phyloP scores from a whole-genome alignment of 1,284 basidiomycete genomes.

The Sanghuangporus sanghuang region DNA sequence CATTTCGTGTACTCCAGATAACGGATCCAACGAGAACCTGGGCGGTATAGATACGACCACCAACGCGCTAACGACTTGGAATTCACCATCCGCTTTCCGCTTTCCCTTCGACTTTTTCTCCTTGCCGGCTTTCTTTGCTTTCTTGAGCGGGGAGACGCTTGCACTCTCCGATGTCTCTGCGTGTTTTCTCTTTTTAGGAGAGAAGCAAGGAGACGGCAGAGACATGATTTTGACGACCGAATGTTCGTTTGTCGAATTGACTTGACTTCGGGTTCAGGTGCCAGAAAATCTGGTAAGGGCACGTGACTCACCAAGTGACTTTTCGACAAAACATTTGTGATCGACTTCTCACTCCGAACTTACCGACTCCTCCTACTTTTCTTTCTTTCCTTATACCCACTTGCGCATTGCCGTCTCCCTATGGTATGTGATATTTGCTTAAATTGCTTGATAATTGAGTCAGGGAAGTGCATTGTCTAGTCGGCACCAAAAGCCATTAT shows the following conservation, averaged over 20 bases:
- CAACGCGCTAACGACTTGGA: slow-evolving; percentile 60
- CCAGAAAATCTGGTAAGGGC: background rate
- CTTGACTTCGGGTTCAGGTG: background rate
- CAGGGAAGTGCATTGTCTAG: slow-evolving; percentile 31
- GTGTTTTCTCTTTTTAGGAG: slow-evolving; percentile 51
- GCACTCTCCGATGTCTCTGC: slow-evolving; percentile 25
- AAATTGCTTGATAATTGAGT: background rate
- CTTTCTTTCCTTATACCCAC: background rate
- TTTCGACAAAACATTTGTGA: background rate
- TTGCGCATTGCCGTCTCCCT: background rate
- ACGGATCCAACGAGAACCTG: slow-evolving; percentile 67
- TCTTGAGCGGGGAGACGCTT: slow-evolving; percentile 26
- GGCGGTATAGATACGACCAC: slow-evolving; percentile 80
- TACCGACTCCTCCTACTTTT: slow-evolving; percentile 1
- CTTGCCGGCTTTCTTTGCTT: slow-evolving; percentile 33
- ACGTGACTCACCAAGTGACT: background rate
- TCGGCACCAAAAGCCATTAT: slow-evolving; percentile 73
- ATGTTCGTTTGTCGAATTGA: slow-evolving; percentile 1
- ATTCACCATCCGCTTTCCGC: slow-evolving; percentile 48
- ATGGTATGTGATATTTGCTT: slow-evolving; percentile 16
- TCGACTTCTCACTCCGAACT: slow-evolving; percentile 14
- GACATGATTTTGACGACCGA: slow-evolving; percentile 25
- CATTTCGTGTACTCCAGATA: slow-evolving; percentile 78
- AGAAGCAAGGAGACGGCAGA: slow-evolving; percentile 19
- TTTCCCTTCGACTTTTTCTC: slow-evolving; percentile 36